A percentile compares a stretch with the other conserved stretches of the same genome.
These are phyloP conservation scores for Schizophyllum amplum DNA, from an alignment of 1,284 basidiomycete species.

Conservation along the genomic window DNA sequence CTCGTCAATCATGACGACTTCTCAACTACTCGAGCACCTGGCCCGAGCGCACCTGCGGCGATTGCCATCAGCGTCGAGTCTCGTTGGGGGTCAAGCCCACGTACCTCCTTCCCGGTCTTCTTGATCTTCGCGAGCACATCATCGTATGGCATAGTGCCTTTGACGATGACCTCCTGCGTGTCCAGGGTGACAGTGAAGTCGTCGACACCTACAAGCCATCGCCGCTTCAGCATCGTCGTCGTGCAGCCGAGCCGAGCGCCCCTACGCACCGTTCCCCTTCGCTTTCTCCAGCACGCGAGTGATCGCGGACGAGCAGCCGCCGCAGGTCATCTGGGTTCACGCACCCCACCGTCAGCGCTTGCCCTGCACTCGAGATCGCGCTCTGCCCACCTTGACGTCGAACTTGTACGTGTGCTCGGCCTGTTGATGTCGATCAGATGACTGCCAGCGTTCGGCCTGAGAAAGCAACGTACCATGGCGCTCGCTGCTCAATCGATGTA, in stretches of 20 bases:
- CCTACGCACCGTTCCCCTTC: conserved; percentile 36
- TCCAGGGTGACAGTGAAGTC: conserved; percentile 58
- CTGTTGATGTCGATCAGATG: background rate
- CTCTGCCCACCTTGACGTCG: conserved; percentile 41
- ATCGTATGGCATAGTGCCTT: conserved; percentile 55
- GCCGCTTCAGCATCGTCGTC: background rate
- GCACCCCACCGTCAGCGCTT: background rate
- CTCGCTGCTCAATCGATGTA: background rate
- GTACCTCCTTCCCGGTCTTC: background rate
- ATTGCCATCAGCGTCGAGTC: background rate
- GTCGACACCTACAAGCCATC: conserved; percentile 35
- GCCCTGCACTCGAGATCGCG: background rate
- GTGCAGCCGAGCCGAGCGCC: background rate
- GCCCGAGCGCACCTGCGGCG: background rate
- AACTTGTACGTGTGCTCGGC: conserved; percentile 47
- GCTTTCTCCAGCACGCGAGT: conserved; percentile 64
- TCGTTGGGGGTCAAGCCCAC: background rate
- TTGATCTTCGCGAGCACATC: conserved; percentile 37
- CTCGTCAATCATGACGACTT: background rate
- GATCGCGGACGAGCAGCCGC: conserved; percentile 76
- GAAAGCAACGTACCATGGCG: background rate
- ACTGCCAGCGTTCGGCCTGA: too few species aligned
- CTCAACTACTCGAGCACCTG: background rate
- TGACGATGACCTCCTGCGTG: conserved; percentile 68
- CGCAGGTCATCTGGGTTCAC: conserved; percentile 67